Conservation (phyloP, 805 yeast species). For the Lachancea sp. region DNA sequence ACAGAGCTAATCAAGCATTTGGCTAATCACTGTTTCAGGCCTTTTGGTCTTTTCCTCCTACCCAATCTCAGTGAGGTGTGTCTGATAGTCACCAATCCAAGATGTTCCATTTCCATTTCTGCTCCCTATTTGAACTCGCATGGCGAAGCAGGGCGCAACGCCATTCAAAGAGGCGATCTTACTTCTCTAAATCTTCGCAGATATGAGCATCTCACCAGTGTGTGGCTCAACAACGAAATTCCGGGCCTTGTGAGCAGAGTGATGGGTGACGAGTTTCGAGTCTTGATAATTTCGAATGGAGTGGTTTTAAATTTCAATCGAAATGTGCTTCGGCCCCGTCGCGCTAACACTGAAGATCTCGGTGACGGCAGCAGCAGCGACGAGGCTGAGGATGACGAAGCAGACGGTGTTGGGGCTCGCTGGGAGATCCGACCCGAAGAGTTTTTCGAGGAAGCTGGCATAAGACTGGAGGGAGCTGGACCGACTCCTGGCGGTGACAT, state of each 20-base stretch:
- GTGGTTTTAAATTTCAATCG: slow-evolving; percentile 24
- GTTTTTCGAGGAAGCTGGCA: slow-evolving; percentile 13
- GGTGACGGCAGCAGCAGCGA: slow-evolving; percentile 12
- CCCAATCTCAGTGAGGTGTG: slow-evolving; percentile 34
- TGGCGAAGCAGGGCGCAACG: slow-evolving; percentile 62
- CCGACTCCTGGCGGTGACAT: slow-evolving; percentile 15
- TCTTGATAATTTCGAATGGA: slow-evolving; percentile 24
- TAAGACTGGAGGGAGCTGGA: slow-evolving; percentile 11
- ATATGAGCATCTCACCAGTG: slow-evolving; percentile 47
- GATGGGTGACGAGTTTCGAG: slow-evolving; percentile 32
- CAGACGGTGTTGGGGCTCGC: slow-evolving; percentile 7
- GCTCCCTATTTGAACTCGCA: slow-evolving; percentile 71
- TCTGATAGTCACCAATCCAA: slow-evolving; percentile 30
- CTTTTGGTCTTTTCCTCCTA: slow-evolving; percentile 33
- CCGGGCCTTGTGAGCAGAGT: slow-evolving; percentile 41
- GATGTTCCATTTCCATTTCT: slow-evolving; percentile 34
- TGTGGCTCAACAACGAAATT: slow-evolving; percentile 58
- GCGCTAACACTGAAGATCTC: slow-evolving; percentile 18
- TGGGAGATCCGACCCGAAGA: slow-evolving; percentile 9
- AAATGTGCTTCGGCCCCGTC: slow-evolving; percentile 18
- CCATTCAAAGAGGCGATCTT: slow-evolving; percentile 47
- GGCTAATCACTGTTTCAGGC: slow-evolving; percentile 25
- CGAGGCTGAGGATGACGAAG: slow-evolving; percentile 18
- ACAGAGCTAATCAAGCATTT: slow-evolving; percentile 30
- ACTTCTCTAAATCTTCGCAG: slow-evolving; percentile 50